Conservation (phyloP, 306 rosid genomes). For the Quillaja saponaria region DNA sequence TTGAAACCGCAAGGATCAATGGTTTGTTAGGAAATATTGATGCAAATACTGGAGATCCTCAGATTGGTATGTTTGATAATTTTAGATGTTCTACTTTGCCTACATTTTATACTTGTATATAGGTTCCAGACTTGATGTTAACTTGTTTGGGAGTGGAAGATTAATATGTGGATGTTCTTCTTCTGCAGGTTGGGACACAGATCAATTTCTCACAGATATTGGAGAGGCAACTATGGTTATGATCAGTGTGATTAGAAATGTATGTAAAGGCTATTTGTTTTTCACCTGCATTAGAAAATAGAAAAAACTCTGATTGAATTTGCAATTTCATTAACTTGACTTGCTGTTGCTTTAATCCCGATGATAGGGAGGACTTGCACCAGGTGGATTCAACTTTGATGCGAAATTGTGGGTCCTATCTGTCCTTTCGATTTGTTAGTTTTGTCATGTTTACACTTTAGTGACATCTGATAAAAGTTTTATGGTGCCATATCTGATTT, state of each 20-base stretch:
- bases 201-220: constrained; percentile 87
- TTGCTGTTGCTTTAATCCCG: background rate
- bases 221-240: constrained; percentile 87
- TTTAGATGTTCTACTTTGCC: background rate
- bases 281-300: constrained; percentile 6
- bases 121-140: no score
- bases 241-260: constrained; percentile 81
- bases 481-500: background rate
- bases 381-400: constrained; percentile 98
- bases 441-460: background rate
- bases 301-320: background rate
- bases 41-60: constrained; percentile 98
- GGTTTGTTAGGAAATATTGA: constrained; percentile 87
- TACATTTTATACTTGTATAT: background rate
- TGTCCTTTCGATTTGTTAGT: background rate
- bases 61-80: constrained; percentile 55
- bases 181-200: constrained; percentile 92
- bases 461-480: background rate
- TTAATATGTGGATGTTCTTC: constrained; percentile 23
- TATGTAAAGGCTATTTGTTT: constrained; percentile 29
- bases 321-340: constrained; percentile 3
- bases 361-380: constrained; percentile 81
- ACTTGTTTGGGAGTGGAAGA: background rate
- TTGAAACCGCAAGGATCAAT: constrained; percentile 93
- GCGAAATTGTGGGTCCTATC: constrained; percentile 75